Evolutionary conservation across 1,284 basidiomycete species (phyloP).

Genomic region (Marasmius fiardii): DNA sequence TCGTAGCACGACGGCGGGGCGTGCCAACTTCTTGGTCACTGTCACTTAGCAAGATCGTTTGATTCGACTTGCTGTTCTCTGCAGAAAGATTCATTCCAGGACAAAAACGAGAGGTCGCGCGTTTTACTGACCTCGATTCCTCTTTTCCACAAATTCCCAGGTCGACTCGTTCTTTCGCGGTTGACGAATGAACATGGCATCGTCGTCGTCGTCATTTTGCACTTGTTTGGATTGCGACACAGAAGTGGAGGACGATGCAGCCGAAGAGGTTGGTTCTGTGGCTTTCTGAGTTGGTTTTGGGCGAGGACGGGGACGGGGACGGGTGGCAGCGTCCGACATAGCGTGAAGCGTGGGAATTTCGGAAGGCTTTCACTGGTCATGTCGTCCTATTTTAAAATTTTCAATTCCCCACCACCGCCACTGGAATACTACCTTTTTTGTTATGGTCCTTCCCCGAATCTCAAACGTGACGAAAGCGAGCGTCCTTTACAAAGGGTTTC

Average conservation of each 20-base stretch:
- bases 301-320: constrained; percentile 50
- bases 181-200: constrained; percentile 66
- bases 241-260: constrained; percentile 16
- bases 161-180: constrained; percentile 44
- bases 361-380: background rate
- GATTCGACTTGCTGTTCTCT: constrained; percentile 6
- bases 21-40: constrained; percentile 23
- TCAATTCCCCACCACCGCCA: background rate
- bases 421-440: too few species aligned
- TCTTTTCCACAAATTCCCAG: constrained; percentile 56
- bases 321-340: constrained; percentile 17
- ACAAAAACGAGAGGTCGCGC: constrained; percentile 12
- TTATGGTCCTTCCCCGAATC: background rate
- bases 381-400: background rate
- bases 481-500: constrained; percentile 13
- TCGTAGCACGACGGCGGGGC: constrained; percentile 23
- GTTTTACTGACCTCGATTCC: constrained; percentile 44
- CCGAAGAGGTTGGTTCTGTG: background rate
- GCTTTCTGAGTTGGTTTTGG: constrained; percentile 32
- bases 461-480: background rate
- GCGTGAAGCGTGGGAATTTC: constrained; percentile 8
- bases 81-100: constrained; percentile 4
- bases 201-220: constrained; percentile 53
- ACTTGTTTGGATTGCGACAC: constrained; percentile 16
- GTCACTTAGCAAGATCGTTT: constrained; percentile 19